Evolutionary conservation across 176 grass and related monocot species (phyloP), one percentile per base, ranked within the genome.

Genomic region (Paspalum notatum): DNA sequence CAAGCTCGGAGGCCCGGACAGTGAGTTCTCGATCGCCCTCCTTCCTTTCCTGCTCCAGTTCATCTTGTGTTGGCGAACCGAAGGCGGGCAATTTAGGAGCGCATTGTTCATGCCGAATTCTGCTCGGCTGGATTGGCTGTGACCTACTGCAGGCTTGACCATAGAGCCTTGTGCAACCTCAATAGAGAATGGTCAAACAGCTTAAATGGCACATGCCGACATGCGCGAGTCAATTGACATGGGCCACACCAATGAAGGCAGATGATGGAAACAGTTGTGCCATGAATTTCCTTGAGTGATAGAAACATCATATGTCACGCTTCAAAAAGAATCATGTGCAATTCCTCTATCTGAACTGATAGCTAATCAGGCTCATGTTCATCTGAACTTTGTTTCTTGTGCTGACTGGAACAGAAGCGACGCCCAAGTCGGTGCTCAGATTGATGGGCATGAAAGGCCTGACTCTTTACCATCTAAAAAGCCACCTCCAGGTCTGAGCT

Each of bases 1-100:
- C 85, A 91, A 85, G 83, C 95, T 98, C 70, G 95, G 95, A 14
- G 95, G 95, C 51, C 87, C 95, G 12, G 92, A 98, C 75, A 94
- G 95, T 98, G 82, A 88, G 89, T 55, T 13, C 45, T 18, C 11
- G 52, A 47, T 25, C 6, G n/a, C 13, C 25, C 17, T 11, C 32
- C 42, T 52, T 62, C 75, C 71, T 5, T 64, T 10, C n/a, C 1
- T 71, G 76, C 5, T 2, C 58, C 22, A 32, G 24, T 7, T 8
- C 2, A 5, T 62, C 5, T 5, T 4, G 24, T 27, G 11, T 61
- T 32, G 32, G 32, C 32, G 32, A 32, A 32, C 32, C 1, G 32
- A 32, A 32, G 32, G 32, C 32, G 2, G 32, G 32, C 3, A 32
- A 32, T 32, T 32, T 32, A 46, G 3, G 67, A 17, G 37, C 43